phyloP scores from a whole-genome alignment of 441 rosid genomes.

The Gossypium davidsonii region DNA sequence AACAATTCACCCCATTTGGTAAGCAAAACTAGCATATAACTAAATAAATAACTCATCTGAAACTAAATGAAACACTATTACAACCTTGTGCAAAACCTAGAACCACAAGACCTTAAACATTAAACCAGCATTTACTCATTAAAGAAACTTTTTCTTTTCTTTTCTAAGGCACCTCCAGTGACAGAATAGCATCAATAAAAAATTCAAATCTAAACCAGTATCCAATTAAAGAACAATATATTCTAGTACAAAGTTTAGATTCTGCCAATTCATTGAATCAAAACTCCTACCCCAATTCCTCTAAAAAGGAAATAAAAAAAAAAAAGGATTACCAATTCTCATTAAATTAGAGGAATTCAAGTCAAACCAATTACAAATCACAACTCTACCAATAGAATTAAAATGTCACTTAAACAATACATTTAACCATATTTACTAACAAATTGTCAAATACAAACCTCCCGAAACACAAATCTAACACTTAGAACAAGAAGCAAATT shows the following conservation, averaged over 20 bases:
- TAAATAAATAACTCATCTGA: neutral
- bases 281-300: neutral
- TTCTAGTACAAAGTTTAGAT: neutral
- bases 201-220: neutral
- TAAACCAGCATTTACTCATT: neutral
- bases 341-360: neutral
- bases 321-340: neutral
- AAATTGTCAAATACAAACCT: neutral
- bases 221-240: neutral
- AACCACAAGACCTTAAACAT: neutral
- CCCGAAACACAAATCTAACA: neutral
- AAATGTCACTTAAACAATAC: neutral
- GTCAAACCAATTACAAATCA: neutral
- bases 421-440: neutral
- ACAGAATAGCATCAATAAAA: neutral
- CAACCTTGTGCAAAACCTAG: neutral
- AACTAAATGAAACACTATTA: neutral
- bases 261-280: neutral
- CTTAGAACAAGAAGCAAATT: no score
- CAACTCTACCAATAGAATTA: neutral
- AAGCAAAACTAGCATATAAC: neutral
- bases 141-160: neutral
- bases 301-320: neutral
- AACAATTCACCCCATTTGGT: neutral
- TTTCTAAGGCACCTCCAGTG: neutral